Evolutionary conservation across 1,284 basidiomycete species (phyloP).

Genomic region (Neonothopanus nambi): DNA sequence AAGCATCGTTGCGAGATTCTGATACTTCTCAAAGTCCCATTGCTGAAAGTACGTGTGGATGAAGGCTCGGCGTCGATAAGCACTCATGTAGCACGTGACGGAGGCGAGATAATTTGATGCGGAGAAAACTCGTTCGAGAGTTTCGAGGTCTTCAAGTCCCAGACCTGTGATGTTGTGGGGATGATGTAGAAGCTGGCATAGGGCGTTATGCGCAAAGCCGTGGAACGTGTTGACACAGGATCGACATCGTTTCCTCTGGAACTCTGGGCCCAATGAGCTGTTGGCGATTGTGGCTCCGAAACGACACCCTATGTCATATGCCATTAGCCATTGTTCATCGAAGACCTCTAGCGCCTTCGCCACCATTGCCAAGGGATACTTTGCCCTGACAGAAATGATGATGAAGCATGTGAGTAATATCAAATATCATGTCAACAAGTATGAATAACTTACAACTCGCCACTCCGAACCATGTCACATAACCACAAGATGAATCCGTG

Average conservation of each 20-base stretch:
- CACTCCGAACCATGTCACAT: constrained; percentile 35
- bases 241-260: not conserved
- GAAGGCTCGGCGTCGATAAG: constrained; percentile 24
- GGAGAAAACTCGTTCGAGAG: constrained; percentile 32
- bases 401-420: not conserved
- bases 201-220: constrained; percentile 31
- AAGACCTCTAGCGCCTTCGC: constrained; percentile 13
- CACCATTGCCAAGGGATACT: constrained; percentile 32
- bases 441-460: constrained; percentile 31
- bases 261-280: constrained; percentile 20
- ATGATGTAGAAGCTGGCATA: constrained; percentile 32
- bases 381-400: constrained; percentile 26
- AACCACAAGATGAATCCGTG: constrained; percentile 33
- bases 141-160: constrained; percentile 37
- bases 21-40: constrained; percentile 20
- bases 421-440: not conserved
- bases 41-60: constrained; percentile 11
- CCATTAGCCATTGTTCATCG: constrained; percentile 20
- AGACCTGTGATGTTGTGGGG: constrained; percentile 24
- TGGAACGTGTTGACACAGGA: constrained; percentile 11
- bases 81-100: constrained; percentile 16
- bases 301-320: constrained; percentile 37
- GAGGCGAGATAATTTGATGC: constrained; percentile 23
- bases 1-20: constrained; percentile 14
- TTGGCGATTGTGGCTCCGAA: constrained; percentile 25